Base-by-base conservation (phyloP, 257 asterid genomes). In the Solanum chiquidenum region DNA sequence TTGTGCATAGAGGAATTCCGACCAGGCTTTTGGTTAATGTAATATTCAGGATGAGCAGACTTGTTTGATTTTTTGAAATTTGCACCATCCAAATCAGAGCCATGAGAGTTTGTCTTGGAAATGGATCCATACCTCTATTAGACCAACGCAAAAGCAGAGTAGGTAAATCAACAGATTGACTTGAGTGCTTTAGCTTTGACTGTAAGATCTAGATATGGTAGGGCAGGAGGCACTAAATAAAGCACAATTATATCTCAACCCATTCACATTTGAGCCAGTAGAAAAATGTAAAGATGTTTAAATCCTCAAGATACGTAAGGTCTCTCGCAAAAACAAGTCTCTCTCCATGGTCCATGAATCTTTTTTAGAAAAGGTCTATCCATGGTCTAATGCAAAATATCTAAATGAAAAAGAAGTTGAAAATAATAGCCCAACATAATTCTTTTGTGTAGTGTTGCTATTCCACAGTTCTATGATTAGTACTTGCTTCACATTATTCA, bases 41-140 rank as follows among this genome's bases (percentile, higher is more conserved):
- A 87, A 86, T 87, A 83, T 74, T 92, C 94, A 20, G 94, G 90
- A 88, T 89, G 91, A 91, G 92, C 92, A 89, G 91, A 86, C 87
- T 89, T 87, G 46, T 72, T 91, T 52, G 87, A 88, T 35, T 83
- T 84, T 92, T 91, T 91, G 34, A 79, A 89, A 83, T 90, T 89
- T 85, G 89, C 86, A 66, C 91, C 86, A 72, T 90, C 93, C 69
- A 89, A 74, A 88, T 90, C 90, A n/a, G 94, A 87, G 82, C 92
- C 89, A 77, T 77, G 91, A 74, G 91, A 89, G 89, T 91, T 89
- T 86, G 84, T 89, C 90, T 85, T 88, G 23, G 94, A 91, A 82
- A 77, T 88, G 90, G 87, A 88, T 46, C 90, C 94, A 75, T 75
- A 77, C 20, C 90, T 94, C 95, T 92, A 90, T 77, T 69, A 88